phyloP scores from a whole-genome alignment of 495 filamentous ascomycete species.

The Xylaria cubensis region DNA sequence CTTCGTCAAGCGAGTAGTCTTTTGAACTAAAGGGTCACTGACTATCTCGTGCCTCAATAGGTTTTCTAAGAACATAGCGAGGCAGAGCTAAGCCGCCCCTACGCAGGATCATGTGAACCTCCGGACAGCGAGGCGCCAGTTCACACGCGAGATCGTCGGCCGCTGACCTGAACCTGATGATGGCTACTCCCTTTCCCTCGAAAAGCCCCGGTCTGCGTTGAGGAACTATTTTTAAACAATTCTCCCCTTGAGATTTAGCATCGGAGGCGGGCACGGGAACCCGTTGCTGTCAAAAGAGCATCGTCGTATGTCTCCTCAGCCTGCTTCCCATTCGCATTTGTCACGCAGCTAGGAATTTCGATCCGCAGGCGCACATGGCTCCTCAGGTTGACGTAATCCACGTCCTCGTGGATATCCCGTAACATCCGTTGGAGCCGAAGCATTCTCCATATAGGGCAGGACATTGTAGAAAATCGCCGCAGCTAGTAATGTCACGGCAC shows the following conservation, averaged over 20 bases:
- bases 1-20: not conserved
- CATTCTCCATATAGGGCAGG: constrained; percentile 37
- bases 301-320: constrained; percentile 36
- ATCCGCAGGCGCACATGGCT: constrained; percentile 36
- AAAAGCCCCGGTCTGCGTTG: constrained; percentile 33
- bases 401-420: constrained; percentile 42
- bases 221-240: constrained; percentile 31
- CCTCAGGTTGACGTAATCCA: constrained; percentile 36
- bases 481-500: constrained; percentile 37
- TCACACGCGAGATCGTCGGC: constrained; percentile 39
- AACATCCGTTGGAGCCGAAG: constrained; percentile 34
- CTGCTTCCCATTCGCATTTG: constrained; percentile 15
- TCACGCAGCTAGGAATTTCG: constrained; percentile 30
- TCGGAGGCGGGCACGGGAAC: constrained; percentile 33
- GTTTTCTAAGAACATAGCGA: constrained; percentile 32
- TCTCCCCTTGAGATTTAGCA: constrained; percentile 37
- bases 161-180: constrained; percentile 42
- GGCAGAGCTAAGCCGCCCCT: constrained; percentile 37
- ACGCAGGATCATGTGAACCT: constrained; percentile 33
- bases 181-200: constrained; percentile 40
- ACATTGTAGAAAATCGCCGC: constrained; percentile 47
- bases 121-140: constrained; percentile 25
- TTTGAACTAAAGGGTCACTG: constrained; percentile 7
- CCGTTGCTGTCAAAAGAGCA: constrained; percentile 41
- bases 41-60: constrained; percentile 34